Conservation (phyloP, 148 eudicot species). For the Hydrangea macrophylla region DNA sequence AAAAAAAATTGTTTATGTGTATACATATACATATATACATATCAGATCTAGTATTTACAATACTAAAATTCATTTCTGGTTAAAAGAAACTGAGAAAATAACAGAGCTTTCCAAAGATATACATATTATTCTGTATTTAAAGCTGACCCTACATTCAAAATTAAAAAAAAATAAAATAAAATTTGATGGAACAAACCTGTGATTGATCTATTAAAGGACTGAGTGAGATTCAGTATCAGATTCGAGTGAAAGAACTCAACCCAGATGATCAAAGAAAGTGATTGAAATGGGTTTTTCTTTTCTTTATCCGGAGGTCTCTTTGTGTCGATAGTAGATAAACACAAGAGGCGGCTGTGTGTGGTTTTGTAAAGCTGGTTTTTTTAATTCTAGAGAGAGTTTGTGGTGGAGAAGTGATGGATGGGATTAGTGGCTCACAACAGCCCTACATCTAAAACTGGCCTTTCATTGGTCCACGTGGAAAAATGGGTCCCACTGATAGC, state of each 20-base stretch:
- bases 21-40: no score
- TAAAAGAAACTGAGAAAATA: not conserved
- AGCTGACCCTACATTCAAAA: not conserved
- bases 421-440: conserved; percentile 28
- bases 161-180: not conserved
- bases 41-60: no score
- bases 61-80: not conserved
- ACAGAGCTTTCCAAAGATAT: not conserved
- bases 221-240: not conserved
- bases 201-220: not conserved
- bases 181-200: conserved; percentile 7
- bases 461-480: conserved; percentile 26
- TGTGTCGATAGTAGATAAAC: conserved; percentile 4
- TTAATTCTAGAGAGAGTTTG: conserved; percentile 18
- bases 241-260: not conserved
- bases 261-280: not conserved
- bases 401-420: conserved; percentile 20
- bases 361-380: not conserved
- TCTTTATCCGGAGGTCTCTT: not conserved
- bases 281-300: not conserved
- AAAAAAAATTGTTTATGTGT: no score
- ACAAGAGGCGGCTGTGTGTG: conserved; percentile 13
- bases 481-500: not conserved
- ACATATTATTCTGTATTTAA: no score
- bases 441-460: conserved; percentile 21